Evolutionary conservation across 176 grass and related monocot genomes (phyloP).

Genomic region (Canna indica): DNA sequence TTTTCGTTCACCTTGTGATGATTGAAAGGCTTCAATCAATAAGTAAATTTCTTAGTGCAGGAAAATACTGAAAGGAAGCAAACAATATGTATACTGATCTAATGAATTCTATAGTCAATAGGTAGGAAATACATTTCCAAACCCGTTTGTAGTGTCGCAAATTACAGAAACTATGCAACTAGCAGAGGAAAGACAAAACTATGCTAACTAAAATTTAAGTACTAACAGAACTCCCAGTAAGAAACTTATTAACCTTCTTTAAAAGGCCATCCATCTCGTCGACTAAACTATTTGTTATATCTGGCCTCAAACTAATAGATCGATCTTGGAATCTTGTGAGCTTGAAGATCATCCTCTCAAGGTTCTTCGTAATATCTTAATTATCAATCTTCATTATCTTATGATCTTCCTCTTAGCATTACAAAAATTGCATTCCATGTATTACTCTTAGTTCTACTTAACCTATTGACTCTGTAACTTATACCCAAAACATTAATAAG

Average conservation of each 20-base stretch:
- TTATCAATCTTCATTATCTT: no score
- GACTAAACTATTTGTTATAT: constrained; percentile 34
- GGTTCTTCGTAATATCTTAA: constrained; percentile 64
- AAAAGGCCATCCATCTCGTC: constrained; percentile 65
- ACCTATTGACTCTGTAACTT: no score
- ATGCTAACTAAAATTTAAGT: constrained; percentile 22
- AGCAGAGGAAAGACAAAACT: background rate
- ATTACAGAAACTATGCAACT: background rate
- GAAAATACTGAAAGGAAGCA: background rate
- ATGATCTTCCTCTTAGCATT: no score
- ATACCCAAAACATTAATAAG: no score
- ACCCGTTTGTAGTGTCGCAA: background rate
- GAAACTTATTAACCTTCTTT: constrained; percentile 47
- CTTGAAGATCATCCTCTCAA: constrained; percentile 77
- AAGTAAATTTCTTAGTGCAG: background rate
- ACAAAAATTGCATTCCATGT: no score
- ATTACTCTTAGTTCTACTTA: no score
- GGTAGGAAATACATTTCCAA: background rate
- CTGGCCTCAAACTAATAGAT: constrained; percentile 1
- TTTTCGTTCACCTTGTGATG: no score
- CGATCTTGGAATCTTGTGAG: constrained; percentile 23
- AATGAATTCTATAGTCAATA: no score
- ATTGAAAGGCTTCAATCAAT: no score
- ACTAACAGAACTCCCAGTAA: constrained; percentile 20
- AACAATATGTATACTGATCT: background rate